Conservation (phyloP, 208 protist genomes). For the Sergeia podlipaevii region DNA sequence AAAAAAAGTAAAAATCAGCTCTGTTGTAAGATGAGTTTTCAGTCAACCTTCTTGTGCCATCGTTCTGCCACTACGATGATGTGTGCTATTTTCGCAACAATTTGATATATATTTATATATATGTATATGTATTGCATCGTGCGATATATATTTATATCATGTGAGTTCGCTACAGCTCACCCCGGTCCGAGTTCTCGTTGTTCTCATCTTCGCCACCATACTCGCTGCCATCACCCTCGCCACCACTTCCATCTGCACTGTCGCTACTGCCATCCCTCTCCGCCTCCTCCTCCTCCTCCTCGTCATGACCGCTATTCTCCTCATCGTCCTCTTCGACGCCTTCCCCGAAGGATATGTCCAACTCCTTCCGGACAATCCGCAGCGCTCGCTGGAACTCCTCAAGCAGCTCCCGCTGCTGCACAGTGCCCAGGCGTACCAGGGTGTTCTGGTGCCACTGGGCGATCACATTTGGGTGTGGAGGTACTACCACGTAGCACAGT, state of each 20-base stretch:
- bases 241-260: background rate
- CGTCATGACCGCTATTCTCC: too few species aligned
- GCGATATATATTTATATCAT: too few species aligned
- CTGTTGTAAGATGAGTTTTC: too few species aligned
- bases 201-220: too few species aligned
- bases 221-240: background rate
- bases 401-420: constrained; percentile 50
- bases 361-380: constrained; percentile 7
- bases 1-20: too few species aligned
- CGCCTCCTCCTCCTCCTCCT: constrained; percentile 18
- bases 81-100: too few species aligned
- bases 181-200: too few species aligned
- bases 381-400: constrained; percentile 35
- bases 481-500: constrained; percentile 59
- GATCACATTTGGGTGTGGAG: constrained; percentile 26
- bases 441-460: constrained; percentile 80
- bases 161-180: too few species aligned
- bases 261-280: constrained; percentile 1
- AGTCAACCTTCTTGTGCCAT: too few species aligned
- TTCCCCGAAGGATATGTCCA: background rate
- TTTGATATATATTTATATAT: too few species aligned
- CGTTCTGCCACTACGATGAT: too few species aligned
- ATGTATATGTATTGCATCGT: too few species aligned
- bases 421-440: constrained; percentile 39
- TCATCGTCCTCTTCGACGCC: background rate